Evolutionary conservation across 805 yeast genomes (phyloP).

Genomic region (Komagataella mondaviorum): DNA sequence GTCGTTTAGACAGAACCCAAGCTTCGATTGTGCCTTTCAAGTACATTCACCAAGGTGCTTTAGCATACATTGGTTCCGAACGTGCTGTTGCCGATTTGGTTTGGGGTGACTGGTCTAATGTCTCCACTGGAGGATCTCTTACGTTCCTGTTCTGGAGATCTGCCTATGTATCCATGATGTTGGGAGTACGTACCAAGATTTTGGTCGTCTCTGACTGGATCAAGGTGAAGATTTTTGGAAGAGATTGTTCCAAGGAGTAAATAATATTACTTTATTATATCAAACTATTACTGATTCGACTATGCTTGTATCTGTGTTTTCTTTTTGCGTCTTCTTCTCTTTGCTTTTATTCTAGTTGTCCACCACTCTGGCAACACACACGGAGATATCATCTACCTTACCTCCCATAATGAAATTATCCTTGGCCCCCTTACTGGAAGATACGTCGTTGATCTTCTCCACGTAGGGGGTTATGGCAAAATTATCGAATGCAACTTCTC

Average conservation of each 20-base stretch:
- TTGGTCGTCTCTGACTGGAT: conserved; percentile 83
- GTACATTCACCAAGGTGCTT: conserved; percentile 83
- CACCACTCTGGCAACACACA: conserved; percentile 32
- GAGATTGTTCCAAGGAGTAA: conserved; percentile 82
- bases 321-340: too few relatives aligned
- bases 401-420: conserved; percentile 30
- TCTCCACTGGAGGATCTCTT: conserved; percentile 72
- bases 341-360: neutral
- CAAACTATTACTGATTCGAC: neutral
- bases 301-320: neutral
- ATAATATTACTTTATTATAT: neutral
- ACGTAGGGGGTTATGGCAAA: conserved; percentile 40
- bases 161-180: conserved; percentile 86
- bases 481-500: conserved; percentile 37
- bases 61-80: conserved; percentile 90
- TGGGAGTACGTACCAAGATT: conserved; percentile 78
- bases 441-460: conserved; percentile 31
- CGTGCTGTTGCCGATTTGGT: conserved; percentile 88
- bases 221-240: conserved; percentile 78
- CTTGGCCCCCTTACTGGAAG: conserved; percentile 8
- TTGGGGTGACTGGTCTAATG: conserved; percentile 66
- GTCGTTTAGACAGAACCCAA: conserved; percentile 27
- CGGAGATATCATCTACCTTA: conserved; percentile 39
- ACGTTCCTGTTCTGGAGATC: conserved; percentile 92
- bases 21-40: conserved; percentile 45